A percentile compares a stretch with the other conserved stretches of the same genome.
Conservation (phyloP, 805 yeast species). For the Cyberlindnera suaveolens region DNA sequence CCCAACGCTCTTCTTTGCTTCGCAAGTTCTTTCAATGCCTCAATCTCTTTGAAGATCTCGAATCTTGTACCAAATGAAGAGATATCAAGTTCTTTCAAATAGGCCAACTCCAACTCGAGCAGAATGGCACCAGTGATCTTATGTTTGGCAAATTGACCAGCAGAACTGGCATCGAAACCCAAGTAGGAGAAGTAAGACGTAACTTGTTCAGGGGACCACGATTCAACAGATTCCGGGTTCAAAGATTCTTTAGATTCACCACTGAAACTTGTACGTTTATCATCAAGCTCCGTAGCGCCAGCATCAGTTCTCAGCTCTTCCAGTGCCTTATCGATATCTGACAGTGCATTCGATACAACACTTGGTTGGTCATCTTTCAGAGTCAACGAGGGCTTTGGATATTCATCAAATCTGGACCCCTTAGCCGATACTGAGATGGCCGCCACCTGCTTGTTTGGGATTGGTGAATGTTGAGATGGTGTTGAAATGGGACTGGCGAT, state of each 20-base stretch:
- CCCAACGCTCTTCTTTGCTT: conserved; percentile 1
- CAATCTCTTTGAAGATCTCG: conserved; percentile 86
- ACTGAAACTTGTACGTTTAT: conserved; percentile 11
- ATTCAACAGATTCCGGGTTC: conserved; percentile 41
- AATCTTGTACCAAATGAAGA: conserved; percentile 92
- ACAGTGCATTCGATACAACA: conserved; percentile 30
- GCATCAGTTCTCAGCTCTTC: conserved; percentile 46
- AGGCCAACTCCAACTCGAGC: conserved; percentile 77
- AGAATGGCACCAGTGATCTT: conserved; percentile 84
- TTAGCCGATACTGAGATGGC: conserved; percentile 12
- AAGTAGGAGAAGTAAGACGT: conserved; percentile 63
- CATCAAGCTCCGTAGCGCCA: conserved; percentile 6
- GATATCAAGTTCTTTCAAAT: conserved; percentile 87
- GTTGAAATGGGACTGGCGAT: conserved; percentile 26
- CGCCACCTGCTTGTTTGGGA: conserved; percentile 3
- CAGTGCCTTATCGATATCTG: conserved; percentile 68
- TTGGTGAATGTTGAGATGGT: conserved; percentile 11
- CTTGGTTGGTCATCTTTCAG: conserved; percentile 1
- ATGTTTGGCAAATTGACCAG: conserved; percentile 78
- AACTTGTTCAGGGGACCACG: conserved; percentile 88
- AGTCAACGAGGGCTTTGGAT: neutral
- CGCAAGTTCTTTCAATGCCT: conserved; percentile 39
- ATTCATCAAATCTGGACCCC: conserved; percentile 10
- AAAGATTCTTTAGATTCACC: conserved; percentile 25
- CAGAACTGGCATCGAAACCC: conserved; percentile 70